Evolutionary conservation across 208 protist genomes (phyloP).

Genomic region (Polymyxa betae): DNA sequence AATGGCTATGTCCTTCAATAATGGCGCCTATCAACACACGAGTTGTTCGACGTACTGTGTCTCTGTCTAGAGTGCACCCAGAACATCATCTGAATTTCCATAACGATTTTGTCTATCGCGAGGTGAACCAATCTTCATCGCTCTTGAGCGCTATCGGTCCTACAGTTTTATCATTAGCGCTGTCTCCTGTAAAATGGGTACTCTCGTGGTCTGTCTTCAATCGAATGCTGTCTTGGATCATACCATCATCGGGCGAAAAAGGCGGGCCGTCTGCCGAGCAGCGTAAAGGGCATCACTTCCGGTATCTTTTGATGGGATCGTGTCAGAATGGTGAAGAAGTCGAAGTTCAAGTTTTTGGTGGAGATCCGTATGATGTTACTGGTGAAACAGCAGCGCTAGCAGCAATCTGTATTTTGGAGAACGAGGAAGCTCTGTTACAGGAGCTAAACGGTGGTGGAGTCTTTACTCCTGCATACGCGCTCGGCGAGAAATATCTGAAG

Average conservation of each 20-base stretch:
- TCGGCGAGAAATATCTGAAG: background rate
- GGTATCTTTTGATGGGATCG: background rate
- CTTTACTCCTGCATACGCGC: slow-evolving; percentile 37
- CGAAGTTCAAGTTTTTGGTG: background rate
- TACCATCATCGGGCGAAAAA: background rate
- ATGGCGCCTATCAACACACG: slow-evolving; percentile 24
- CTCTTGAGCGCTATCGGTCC: background rate
- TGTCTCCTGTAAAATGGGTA: background rate
- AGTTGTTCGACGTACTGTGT: slow-evolving; percentile 30
- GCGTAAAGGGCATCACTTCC: background rate
- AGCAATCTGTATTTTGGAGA: slow-evolving; percentile 29
- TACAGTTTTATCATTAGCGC: background rate
- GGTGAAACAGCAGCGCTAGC: slow-evolving; percentile 9
- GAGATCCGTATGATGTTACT: background rate
- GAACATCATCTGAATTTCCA: background rate
- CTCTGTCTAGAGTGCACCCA: slow-evolving; percentile 4
- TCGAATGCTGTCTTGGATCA: background rate
- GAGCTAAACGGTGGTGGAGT: slow-evolving; percentile 7
- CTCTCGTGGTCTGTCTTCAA: background rate
- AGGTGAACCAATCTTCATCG: background rate
- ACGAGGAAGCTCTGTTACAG: background rate
- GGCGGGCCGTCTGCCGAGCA: background rate
- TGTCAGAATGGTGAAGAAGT: background rate
- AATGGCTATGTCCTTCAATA: background rate
- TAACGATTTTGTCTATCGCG: slow-evolving; percentile 7